A percentile compares a stretch with the other conserved stretches of the same genome.
These are phyloP conservation scores for Astraeus odoratus DNA, from an alignment of 768 basidiomycete species.

Conservation along the genomic window DNA sequence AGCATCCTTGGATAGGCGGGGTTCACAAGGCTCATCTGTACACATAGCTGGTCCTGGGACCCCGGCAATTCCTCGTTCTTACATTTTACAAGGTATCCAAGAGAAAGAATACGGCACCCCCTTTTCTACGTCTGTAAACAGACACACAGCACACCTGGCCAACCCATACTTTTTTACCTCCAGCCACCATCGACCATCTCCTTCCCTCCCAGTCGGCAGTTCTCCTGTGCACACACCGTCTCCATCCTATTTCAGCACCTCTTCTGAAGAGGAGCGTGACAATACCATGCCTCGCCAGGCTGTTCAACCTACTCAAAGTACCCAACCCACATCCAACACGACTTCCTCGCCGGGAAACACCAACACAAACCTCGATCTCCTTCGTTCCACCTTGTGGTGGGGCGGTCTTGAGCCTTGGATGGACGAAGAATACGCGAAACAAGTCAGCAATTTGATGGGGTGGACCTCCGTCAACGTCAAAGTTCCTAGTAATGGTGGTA, in stretches of 20 bases:
- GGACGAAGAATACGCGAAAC: conserved; percentile 92
- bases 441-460: conserved; percentile 79
- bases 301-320: conserved; percentile 13
- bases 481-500: conserved; percentile 57
- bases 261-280: conserved; percentile 19
- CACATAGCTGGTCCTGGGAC: conserved; percentile 13
- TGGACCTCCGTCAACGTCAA: conserved; percentile 77
- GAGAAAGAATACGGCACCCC: conserved; percentile 31
- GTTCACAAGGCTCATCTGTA: conserved; percentile 10
- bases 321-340: conserved; percentile 10
- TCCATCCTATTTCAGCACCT: conserved; percentile 11
- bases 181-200: conserved; percentile 40
- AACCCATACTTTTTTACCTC: conserved; percentile 30
- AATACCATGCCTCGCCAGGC: conserved; percentile 10
- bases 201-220: conserved; percentile 20
- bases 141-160: conserved; percentile 21
- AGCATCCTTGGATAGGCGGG: conserved; percentile 17
- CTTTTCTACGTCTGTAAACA: conserved; percentile 26
- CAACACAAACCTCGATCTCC: conserved; percentile 20
- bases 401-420: conserved; percentile 92
- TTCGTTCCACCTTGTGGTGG: conserved; percentile 73
- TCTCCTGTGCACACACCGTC: conserved; percentile 17
- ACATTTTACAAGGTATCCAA: conserved; percentile 24
- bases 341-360: conserved; percentile 21
- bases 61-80: conserved; percentile 28